Evolutionary conservation across 1,284 basidiomycete species (phyloP).

Genomic region (Rhodotorula sp.): DNA sequence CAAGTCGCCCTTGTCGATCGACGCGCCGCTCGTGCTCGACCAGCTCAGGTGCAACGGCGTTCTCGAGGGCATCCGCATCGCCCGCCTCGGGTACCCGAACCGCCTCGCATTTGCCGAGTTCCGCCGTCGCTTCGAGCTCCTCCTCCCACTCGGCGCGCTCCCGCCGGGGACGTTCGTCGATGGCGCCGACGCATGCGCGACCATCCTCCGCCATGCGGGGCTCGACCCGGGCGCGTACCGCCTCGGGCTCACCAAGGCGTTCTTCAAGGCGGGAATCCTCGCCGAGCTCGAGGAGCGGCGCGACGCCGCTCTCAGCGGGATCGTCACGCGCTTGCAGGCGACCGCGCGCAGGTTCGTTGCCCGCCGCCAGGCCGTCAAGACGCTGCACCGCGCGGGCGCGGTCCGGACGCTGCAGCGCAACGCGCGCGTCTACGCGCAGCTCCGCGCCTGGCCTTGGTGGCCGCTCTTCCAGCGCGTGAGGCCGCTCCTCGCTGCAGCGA

Average conservation of each 20-base stretch:
- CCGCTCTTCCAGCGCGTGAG: slow-evolving; percentile 91
- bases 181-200: slow-evolving; percentile 85
- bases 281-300: slow-evolving; percentile 96
- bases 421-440: slow-evolving; percentile 82
- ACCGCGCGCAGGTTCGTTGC: slow-evolving; percentile 81
- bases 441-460: slow-evolving; percentile 99
- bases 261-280: slow-evolving; percentile 98
- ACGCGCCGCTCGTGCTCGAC: slow-evolving; percentile 92
- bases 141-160: slow-evolving; percentile 80
- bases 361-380: slow-evolving; percentile 88
- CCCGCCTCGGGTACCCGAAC: slow-evolving; percentile 95
- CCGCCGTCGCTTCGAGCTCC: slow-evolving; percentile 92
- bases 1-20: slow-evolving; percentile 90
- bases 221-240: slow-evolving; percentile 82
- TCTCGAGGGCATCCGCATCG: slow-evolving; percentile 97
- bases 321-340: slow-evolving; percentile 88
- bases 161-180: slow-evolving; percentile 94
- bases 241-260: slow-evolving; percentile 96
- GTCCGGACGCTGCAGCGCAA: slow-evolving; percentile 92
- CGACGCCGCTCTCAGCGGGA: slow-evolving; percentile 80
- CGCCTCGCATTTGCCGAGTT: slow-evolving; percentile 96
- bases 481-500: slow-evolving; percentile 86
- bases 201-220: slow-evolving; percentile 90
- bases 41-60: slow-evolving; percentile 99
- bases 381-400: slow-evolving; percentile 88